Evolutionary conservation across 805 yeast genomes (phyloP).

Genomic region (Candida qinlingensis): DNA sequence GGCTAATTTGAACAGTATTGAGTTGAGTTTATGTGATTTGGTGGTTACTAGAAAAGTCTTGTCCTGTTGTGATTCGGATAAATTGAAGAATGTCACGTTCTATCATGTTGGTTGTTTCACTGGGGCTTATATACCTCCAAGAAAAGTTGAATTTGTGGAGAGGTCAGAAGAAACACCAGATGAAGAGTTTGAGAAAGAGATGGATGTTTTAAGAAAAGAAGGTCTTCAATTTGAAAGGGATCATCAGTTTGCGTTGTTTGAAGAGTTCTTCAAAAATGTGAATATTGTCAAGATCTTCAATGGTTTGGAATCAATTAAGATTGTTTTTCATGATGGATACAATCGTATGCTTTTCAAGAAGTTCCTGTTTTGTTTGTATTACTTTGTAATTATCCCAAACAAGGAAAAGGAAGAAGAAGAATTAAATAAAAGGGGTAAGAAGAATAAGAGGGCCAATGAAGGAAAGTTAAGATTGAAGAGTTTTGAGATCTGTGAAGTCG

Average conservation of each 20-base stretch:
- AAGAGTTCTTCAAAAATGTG: slow-evolving; percentile 5
- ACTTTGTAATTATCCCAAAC: background rate
- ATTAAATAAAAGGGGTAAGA: no score
- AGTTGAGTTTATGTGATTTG: slow-evolving; percentile 8
- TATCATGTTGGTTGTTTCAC: slow-evolving; percentile 7
- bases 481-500: background rate
- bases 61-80: background rate
- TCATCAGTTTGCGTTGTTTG: slow-evolving; percentile 1
- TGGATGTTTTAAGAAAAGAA: background rate
- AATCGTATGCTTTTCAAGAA: slow-evolving; percentile 9
- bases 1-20: background rate
- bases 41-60: slow-evolving; percentile 1
- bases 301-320: background rate
- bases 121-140: background rate
- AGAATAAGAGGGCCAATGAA: background rate
- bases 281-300: slow-evolving; percentile 2
- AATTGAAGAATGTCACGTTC: slow-evolving; percentile 3
- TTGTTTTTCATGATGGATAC: slow-evolving; percentile 9
- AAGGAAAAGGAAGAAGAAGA: background rate
- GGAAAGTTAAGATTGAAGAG: background rate
- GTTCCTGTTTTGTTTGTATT: slow-evolving; percentile 4
- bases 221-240: background rate
- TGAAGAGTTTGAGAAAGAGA: background rate
- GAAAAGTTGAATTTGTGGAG: no score
- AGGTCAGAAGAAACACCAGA: background rate